These are phyloP conservation scores for Talaromyces rugulosus DNA, from an alignment of 2,329 filamentous ascomycete genomes.

Conservation along the genomic window DNA sequence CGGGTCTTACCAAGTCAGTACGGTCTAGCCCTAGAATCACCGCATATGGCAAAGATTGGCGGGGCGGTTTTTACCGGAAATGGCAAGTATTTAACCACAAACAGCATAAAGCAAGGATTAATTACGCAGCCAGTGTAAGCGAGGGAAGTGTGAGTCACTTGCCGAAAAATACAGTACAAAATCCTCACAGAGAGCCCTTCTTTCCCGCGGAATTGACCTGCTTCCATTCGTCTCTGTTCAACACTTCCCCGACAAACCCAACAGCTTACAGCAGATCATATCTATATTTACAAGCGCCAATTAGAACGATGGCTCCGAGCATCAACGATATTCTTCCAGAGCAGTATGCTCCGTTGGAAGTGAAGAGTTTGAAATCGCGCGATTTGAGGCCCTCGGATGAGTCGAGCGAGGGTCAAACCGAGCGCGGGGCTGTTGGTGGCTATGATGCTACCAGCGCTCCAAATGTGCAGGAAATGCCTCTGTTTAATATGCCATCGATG, in stretches of 20 bases:
- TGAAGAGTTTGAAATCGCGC: conserved; percentile 4
- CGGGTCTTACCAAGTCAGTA: neutral
- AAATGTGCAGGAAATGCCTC: neutral
- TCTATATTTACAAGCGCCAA: neutral
- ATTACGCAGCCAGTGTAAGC: neutral
- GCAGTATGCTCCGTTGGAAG: neutral
- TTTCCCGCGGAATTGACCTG: conserved; percentile 14
- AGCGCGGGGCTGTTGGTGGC: neutral
- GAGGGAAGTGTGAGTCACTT: conserved; percentile 11
- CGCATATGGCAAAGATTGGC: neutral
- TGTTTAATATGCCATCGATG: conserved; percentile 10
- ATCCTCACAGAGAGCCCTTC: conserved; percentile 8
- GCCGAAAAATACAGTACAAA: conserved; percentile 14
- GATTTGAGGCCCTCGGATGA: conserved; percentile 1
- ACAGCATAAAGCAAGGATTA: neutral
- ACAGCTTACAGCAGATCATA: neutral
- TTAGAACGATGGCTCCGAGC: conserved; percentile 10
- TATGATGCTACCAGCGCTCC: neutral
- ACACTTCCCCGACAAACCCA: conserved; percentile 9
- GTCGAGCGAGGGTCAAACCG: neutral
- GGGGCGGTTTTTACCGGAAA: neutral
- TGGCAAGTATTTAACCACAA: neutral
- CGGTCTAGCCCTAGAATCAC: neutral
- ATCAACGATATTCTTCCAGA: conserved; percentile 6
- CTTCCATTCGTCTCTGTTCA: conserved; percentile 11